These are phyloP conservation scores for Candida anglica DNA, from an alignment of 805 yeast genomes.

Conservation along the genomic window DNA sequence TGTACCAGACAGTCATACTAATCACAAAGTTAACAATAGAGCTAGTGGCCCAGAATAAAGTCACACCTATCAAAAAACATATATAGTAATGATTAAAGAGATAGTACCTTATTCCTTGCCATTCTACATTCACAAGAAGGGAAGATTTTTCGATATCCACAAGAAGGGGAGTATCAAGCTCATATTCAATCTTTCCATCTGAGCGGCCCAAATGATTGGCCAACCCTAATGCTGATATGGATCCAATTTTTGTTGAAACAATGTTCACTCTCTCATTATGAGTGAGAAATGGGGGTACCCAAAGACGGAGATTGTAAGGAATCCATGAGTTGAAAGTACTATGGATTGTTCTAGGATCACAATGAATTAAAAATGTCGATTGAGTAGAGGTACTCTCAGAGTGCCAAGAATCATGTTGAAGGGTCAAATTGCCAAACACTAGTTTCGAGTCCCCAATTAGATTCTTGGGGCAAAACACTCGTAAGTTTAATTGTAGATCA, in stretches of 20 bases:
- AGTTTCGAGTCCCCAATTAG: neutral
- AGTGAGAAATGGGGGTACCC: constrained; percentile 32
- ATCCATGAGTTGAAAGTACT: constrained; percentile 25
- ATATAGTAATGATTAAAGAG: constrained; percentile 29
- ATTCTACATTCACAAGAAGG: constrained; percentile 24
- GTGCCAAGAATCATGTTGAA: neutral
- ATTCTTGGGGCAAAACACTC: constrained; percentile 1
- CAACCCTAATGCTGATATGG: neutral
- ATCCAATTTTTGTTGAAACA: neutral
- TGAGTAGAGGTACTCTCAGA: neutral
- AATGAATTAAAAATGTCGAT: constrained; percentile 17
- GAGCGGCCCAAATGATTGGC: neutral
- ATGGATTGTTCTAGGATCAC: constrained; percentile 28
- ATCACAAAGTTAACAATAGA: constrained; percentile 24
- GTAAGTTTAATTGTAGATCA: neutral
- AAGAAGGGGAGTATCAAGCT: neutral
- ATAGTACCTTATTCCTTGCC: constrained; percentile 41
- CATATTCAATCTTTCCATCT: neutral
- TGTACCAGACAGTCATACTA: constrained; percentile 18
- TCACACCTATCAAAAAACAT: constrained; percentile 33
- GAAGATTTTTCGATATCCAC: constrained; percentile 1
- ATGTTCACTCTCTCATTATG: constrained; percentile 8
- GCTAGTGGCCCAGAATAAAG: constrained; percentile 33
- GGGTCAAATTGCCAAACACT: neutral
- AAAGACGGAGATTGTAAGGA: constrained; percentile 33